Evolutionary conservation across 331 rosid genomes (phyloP).

Genomic region (Quercus lobata): DNA sequence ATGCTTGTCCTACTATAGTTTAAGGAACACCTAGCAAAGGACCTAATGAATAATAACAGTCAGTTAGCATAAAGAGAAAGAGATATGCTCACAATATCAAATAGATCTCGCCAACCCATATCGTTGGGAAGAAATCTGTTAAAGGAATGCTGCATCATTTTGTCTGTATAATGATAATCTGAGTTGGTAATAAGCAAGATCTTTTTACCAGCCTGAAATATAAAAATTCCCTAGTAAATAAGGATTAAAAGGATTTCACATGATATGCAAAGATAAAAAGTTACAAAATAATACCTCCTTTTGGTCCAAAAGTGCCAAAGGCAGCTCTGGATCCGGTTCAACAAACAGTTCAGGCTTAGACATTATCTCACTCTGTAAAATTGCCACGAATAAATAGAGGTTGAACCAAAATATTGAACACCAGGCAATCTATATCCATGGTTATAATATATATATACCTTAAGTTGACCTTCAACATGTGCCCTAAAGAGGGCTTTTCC

Average conservation of each 20-base stretch:
- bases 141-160: constrained; percentile 96
- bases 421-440: neutral
- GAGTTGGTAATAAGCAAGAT: constrained; percentile 97
- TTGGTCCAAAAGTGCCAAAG: constrained; percentile 90
- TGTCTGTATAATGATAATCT: constrained; percentile 85
- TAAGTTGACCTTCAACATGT: constrained; percentile 97
- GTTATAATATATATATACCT: constrained; percentile 40
- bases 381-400: constrained; percentile 22
- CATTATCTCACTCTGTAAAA: constrained; percentile 89
- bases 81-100: constrained; percentile 78
- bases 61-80: neutral
- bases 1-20: neutral
- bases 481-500: constrained; percentile 97
- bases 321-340: constrained; percentile 88
- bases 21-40: neutral
- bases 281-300: constrained; percentile 59
- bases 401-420: neutral
- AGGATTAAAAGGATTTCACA: constrained; percentile 15
- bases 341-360: constrained; percentile 94
- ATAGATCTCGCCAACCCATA: constrained; percentile 93
- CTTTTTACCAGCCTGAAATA: constrained; percentile 87
- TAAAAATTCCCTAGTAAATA: constrained; percentile 19
- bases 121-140: constrained; percentile 94
- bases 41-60: neutral
- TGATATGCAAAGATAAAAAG: constrained; percentile 1